A percentile compares a stretch with the other conserved stretches of the same genome.
Evolutionary conservation across 768 basidiomycete genomes (phyloP).

Genomic region (Gymnopilus dilepis): DNA sequence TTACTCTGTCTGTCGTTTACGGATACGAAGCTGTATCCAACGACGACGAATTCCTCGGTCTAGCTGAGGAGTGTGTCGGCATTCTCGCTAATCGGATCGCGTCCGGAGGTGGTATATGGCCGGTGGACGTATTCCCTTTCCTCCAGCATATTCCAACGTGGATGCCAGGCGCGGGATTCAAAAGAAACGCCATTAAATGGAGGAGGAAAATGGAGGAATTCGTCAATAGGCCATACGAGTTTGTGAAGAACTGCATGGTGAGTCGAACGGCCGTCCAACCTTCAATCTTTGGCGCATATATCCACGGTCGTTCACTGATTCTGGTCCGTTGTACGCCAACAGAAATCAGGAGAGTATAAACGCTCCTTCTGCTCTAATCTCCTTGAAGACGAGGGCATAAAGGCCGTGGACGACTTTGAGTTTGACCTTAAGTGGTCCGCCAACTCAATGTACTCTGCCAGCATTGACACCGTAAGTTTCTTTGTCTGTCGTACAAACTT

Average conservation of each 20-base stretch:
- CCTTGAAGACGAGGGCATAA: constrained; percentile 50
- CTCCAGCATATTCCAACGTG: constrained; percentile 66
- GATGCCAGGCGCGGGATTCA: constrained; percentile 73
- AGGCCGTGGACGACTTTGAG: constrained; percentile 50
- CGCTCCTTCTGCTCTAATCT: constrained; percentile 56
- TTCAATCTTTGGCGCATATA: neutral
- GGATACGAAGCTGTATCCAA: constrained; percentile 53
- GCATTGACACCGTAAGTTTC: constrained; percentile 63
- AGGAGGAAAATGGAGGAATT: constrained; percentile 68
- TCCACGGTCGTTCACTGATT: neutral
- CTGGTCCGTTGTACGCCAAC: constrained; percentile 5
- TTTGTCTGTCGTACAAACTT: neutral
- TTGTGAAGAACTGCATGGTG: constrained; percentile 62
- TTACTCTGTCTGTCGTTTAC: constrained; percentile 65
- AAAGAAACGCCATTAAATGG: constrained; percentile 63
- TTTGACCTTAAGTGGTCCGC: constrained; percentile 82
- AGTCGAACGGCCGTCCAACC: constrained; percentile 17
- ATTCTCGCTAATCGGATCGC: constrained; percentile 48
- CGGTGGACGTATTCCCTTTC: constrained; percentile 50
- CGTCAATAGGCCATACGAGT: constrained; percentile 66
- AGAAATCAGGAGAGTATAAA: constrained; percentile 48
- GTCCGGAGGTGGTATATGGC: constrained; percentile 53
- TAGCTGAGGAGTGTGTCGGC: constrained; percentile 49
- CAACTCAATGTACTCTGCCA: constrained; percentile 80
- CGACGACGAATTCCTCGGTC: constrained; percentile 42